Base-by-base conservation (phyloP, 2,329 filamentous ascomycete species). In the Juglanconis sp. region DNA sequence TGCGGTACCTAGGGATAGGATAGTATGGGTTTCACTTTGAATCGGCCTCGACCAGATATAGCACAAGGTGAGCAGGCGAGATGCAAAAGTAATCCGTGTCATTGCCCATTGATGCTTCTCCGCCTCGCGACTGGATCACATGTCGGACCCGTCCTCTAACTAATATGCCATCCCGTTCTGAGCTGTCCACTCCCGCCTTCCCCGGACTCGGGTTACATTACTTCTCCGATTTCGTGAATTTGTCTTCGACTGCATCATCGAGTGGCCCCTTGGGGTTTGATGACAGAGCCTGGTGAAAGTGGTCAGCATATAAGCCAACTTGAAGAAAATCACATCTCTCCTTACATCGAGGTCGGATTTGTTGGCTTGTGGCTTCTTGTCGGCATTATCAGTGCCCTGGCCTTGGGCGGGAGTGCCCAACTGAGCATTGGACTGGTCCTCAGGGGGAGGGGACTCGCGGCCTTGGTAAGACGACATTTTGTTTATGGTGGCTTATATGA, bases 371-470 rank as follows among this genome's bases (percentile, higher is more conserved):
- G 81, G 74, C 74, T 86, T 82, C 70, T 84, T 76, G 64, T 81
- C 69, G 10, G 80, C 77, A 49, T 85, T 77, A 65, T 86, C 77
- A 67, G 82, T 78, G 52, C 83, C 82, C 67, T 86, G 80, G 59
- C 86, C 84, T 0, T 79, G 76, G n/a, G 74, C 83, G 2, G 86
- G 80, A 11, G 82, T 70, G 65, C 84, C 77, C 61, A 85, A 75
- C 77, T 95, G 91, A 58, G 79, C 75, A 62, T 84, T 87, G 42
- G 80, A 77, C 76, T 91, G 90, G 66, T 73, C 71, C 77, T 90
- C 86, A 34, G 90, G 90, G 56, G 87, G 78, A 64, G 92, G 92
- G 36, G 92, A 96, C 76, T 96, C 84, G 71, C 87, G 87, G 73
- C 90, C 89, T 75, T 83, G 75, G 70, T 69, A 66, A 57, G 73